Conservation (phyloP, 192 early-diverging fungal genomes). For the Spinellus fusiger region DNA sequence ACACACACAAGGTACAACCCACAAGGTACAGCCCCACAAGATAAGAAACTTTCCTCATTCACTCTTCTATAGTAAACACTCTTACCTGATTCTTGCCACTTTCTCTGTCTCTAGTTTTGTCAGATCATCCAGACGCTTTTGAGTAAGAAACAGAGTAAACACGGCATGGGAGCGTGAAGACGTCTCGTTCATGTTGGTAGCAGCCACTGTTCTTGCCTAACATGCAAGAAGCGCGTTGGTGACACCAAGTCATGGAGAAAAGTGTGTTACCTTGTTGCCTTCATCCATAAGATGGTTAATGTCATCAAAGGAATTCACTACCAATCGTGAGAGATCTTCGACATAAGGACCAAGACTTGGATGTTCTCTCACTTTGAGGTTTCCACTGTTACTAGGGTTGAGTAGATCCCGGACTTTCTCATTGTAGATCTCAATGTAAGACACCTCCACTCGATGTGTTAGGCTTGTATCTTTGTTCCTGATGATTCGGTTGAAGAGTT, state of each 20-base stretch:
- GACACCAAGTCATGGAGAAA: not conserved
- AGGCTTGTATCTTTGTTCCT: conserved; percentile 32
- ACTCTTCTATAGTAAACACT: no score
- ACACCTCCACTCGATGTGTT: conserved; percentile 68
- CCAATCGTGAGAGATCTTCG: conserved; percentile 82
- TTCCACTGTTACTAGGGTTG: conserved; percentile 68
- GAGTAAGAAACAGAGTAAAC: conserved; percentile 69
- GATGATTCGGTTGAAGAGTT: conserved; percentile 67
- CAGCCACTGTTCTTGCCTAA: conserved; percentile 81
- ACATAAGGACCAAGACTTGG: conserved; percentile 82
- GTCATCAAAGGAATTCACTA: conserved; percentile 68
- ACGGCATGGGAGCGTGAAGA: conserved; percentile 87
- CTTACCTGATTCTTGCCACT: conserved; percentile 65
- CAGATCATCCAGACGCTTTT: conserved; percentile 45
- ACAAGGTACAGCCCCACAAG: no score
- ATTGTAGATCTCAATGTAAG: conserved; percentile 92
- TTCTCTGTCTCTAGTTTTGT: conserved; percentile 63
- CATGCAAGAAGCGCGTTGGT: conserved; percentile 1
- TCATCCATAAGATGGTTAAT: conserved; percentile 72
- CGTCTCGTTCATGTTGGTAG: conserved; percentile 92
- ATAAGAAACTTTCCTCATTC: no score
- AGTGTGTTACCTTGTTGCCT: conserved; percentile 60
- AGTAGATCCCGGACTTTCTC: conserved; percentile 79
- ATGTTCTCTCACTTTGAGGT: conserved; percentile 77
- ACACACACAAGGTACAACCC: no score